These are phyloP conservation scores for Stemphylium lycopersici DNA, from an alignment of 2,329 filamentous ascomycete genomes.

Conservation along the genomic window DNA sequence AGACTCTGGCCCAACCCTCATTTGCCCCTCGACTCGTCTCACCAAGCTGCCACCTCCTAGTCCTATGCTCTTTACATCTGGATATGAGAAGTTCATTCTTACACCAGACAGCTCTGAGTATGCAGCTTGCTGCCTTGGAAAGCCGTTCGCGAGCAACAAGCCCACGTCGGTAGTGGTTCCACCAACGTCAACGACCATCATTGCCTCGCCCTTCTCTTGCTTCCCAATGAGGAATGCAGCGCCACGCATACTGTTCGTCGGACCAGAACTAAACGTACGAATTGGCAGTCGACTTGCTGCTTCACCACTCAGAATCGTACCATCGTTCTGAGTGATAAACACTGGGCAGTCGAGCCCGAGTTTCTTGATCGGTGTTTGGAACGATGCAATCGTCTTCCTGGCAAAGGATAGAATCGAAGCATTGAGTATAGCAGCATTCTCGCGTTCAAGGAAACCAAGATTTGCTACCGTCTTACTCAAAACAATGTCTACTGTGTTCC, in stretches of 20 bases:
- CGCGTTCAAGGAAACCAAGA: slow-evolving; percentile 57
- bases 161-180: slow-evolving; percentile 71
- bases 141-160: slow-evolving; percentile 64
- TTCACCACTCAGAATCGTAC: slow-evolving; percentile 55
- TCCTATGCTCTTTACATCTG: slow-evolving; percentile 65
- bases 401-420: slow-evolving; percentile 57
- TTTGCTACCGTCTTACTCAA: slow-evolving; percentile 60
- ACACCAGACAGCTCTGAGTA: slow-evolving; percentile 69
- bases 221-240: slow-evolving; percentile 51
- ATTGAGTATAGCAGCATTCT: slow-evolving; percentile 60
- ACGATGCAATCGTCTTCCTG: slow-evolving; percentile 53
- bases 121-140: slow-evolving; percentile 67
- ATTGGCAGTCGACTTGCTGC: slow-evolving; percentile 57
- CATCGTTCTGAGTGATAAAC: slow-evolving; percentile 61
- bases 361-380: slow-evolving; percentile 54
- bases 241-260: slow-evolving; percentile 61
- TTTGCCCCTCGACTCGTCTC: slow-evolving; percentile 44
- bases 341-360: slow-evolving; percentile 55
- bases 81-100: slow-evolving; percentile 62
- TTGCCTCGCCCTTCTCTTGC: slow-evolving; percentile 48
- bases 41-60: slow-evolving; percentile 66
- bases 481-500: slow-evolving; percentile 56
- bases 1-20: slow-evolving; percentile 66
- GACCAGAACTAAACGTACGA: slow-evolving; percentile 58
- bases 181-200: slow-evolving; percentile 71